phyloP scores from a whole-genome alignment of 495 filamentous ascomycete genomes.

The Copromyces sp. region DNA sequence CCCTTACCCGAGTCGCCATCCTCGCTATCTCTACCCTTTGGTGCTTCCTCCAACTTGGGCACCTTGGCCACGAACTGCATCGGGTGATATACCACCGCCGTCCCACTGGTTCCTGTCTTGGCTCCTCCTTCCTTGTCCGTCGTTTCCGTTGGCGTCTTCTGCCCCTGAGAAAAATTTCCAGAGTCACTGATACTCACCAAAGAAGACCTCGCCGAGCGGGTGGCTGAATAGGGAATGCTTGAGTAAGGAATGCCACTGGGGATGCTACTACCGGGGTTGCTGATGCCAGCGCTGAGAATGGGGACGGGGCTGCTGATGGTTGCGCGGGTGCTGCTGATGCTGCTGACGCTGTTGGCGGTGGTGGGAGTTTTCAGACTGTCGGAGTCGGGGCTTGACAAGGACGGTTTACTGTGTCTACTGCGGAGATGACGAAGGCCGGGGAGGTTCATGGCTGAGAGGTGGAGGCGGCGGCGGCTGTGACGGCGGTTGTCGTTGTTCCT shows the following conservation, averaged over 20 bases:
- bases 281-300: neutral
- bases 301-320: neutral
- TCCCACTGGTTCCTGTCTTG: neutral
- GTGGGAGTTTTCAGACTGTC: neutral
- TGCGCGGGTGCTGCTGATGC: neutral
- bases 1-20: neutral
- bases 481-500: neutral
- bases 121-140: neutral
- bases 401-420: neutral
- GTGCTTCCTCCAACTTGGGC: neutral
- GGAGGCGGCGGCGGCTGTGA: neutral
- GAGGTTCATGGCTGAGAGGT: neutral
- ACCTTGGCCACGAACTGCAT: neutral
- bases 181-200: neutral
- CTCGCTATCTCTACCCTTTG: neutral
- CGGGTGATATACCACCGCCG: neutral
- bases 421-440: neutral
- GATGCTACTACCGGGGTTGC: neutral
- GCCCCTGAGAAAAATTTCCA: neutral
- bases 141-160: neutral
- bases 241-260: neutral
- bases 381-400: neutral
- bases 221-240: neutral
- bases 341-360: neutral
- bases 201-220: neutral